Evolutionary conservation across 2,329 filamentous ascomycete genomes (phyloP), one percentile per base, ranked within the genome.

Genomic region (Sporothrix protearum): DNA sequence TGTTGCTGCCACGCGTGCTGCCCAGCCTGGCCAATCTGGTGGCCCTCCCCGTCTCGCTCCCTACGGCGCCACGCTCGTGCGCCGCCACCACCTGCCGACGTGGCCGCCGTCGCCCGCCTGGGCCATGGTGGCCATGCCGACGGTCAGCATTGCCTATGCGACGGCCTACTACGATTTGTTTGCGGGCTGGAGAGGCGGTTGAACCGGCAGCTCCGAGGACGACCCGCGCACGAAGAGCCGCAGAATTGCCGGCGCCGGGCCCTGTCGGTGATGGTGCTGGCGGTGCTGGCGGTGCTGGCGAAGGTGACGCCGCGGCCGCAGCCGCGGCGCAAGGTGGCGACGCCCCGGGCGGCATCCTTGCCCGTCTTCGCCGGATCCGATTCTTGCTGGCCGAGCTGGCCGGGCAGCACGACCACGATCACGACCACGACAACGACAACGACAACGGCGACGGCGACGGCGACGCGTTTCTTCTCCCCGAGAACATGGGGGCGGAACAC

Each of bases 81-180:
- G 83, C 69, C 80, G 83, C 57, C 80, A 85, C 53, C 76, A 82
- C n/a, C 80, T 84, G 64, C 79, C 85, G 25, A 76, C 78, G 16
- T 88, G 86, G 86, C 86, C 87, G 0, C 86, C 86, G 0, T 84
- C 85, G 0, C 83, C 85, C 0, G 80, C 83, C 51, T 83, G 86
- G 72, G 84, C 82, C n/a, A 77, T 88, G 68, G 80, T 83, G 1
- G 73, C 84, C 2, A 83, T 87, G 73, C 87, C 87, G 0, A 83
- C 76, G 42, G 66, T 82, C 64, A 80, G 80, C 71, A 75, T 81
- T 10, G 74, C 77, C n/a, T 84, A 84, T 73, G 76, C 82, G 57
- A 77, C 83, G 55, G 74, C 83, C 9, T 87, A 88, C 76, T 80
- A 81, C 73, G 80, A 82, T 67, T 76, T 87, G 30, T 81, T 86